phyloP scores from a whole-genome alignment of 2,329 filamentous ascomycete species.

The Huntiella abstrusa region DNA sequence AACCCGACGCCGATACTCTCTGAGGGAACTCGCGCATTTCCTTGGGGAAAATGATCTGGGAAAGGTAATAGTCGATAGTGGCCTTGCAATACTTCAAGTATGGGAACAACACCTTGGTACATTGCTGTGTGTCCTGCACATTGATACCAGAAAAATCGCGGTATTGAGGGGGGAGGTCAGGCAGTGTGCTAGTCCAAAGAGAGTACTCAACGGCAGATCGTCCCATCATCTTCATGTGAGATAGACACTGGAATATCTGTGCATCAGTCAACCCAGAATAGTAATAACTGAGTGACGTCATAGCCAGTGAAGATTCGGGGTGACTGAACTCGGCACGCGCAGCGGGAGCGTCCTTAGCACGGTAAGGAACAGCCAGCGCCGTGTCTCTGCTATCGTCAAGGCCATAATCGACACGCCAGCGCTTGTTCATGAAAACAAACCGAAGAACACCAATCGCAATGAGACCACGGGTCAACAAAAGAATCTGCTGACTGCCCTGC shows the following conservation, averaged over 20 bases:
- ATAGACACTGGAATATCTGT: constrained; percentile 29
- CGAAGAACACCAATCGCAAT: constrained; percentile 34
- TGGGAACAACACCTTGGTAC: constrained; percentile 30
- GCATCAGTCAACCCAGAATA: constrained; percentile 33
- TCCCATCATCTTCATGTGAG: constrained; percentile 29
- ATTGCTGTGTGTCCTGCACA: constrained; percentile 32
- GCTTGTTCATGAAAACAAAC: constrained; percentile 35
- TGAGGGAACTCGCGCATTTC: constrained; percentile 42
- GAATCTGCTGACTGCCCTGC: constrained; percentile 16
- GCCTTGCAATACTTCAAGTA: constrained; percentile 31
- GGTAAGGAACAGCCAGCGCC: constrained; percentile 37
- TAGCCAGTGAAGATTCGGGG: constrained; percentile 34
- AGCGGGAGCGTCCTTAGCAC: constrained; percentile 38
- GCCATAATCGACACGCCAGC: constrained; percentile 49
- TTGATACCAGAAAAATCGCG: constrained; percentile 34
- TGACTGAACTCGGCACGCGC: constrained; percentile 42
- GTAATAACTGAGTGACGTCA: constrained; percentile 39
- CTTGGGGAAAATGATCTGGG: constrained; percentile 37
- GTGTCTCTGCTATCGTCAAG: constrained; percentile 25
- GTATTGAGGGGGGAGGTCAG: constrained; percentile 20
- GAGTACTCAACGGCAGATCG: constrained; percentile 32
- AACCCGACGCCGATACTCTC: constrained; percentile 47
- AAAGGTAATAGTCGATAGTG: constrained; percentile 45
- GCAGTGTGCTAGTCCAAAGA: constrained; percentile 24
- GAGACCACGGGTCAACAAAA: constrained; percentile 35